These are phyloP conservation scores for Clonostachys sp. DNA, from an alignment of 2,329 filamentous ascomycete genomes.

Conservation along the genomic window DNA sequence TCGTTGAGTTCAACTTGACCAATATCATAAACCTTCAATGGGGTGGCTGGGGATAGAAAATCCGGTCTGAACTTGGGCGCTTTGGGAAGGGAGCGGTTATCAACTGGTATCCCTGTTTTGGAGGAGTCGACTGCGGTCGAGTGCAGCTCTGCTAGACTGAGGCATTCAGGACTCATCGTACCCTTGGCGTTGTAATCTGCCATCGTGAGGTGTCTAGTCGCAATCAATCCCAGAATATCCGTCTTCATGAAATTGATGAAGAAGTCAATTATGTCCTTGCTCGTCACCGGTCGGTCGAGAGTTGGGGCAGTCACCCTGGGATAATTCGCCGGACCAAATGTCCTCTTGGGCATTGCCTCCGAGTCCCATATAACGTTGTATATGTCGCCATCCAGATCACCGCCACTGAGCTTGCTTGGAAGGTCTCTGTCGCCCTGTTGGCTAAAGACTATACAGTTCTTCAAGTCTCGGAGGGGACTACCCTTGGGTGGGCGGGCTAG, in stretches of 20 bases:
- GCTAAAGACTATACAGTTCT: slow-evolving; percentile 78
- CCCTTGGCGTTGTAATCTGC: slow-evolving; percentile 53
- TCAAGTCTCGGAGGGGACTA: slow-evolving; percentile 57
- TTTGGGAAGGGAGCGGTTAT: slow-evolving; percentile 35
- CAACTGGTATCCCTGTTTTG: slow-evolving; percentile 63
- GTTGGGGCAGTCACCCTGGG: slow-evolving; percentile 49
- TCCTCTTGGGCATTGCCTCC: slow-evolving; percentile 32
- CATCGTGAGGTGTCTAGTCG: slow-evolving; percentile 57
- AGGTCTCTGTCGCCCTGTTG: slow-evolving; percentile 67
- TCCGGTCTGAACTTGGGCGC: slow-evolving; percentile 40
- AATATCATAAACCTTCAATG: slow-evolving; percentile 37
- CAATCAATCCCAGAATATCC: slow-evolving; percentile 62
- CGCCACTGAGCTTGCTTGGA: slow-evolving; percentile 73
- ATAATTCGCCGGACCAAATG: slow-evolving; percentile 65
- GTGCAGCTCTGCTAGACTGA: slow-evolving; percentile 55
- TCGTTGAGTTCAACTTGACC: slow-evolving; percentile 30
- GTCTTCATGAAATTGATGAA: slow-evolving; percentile 75
- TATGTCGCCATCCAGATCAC: slow-evolving; percentile 79
- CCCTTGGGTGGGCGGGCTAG: slow-evolving; percentile 55
- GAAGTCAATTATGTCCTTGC: slow-evolving; percentile 70
- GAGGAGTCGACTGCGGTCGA: slow-evolving; percentile 73
- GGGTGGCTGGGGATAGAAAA: slow-evolving; percentile 44
- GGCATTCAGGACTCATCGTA: slow-evolving; percentile 45
- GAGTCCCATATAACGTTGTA: slow-evolving; percentile 77
- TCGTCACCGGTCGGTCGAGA: slow-evolving; percentile 55